Evolutionary conservation across 495 filamentous ascomycete species (phyloP), one percentile per base, ranked within the genome.

Genomic region (Hyaloscypha finlandica): DNA sequence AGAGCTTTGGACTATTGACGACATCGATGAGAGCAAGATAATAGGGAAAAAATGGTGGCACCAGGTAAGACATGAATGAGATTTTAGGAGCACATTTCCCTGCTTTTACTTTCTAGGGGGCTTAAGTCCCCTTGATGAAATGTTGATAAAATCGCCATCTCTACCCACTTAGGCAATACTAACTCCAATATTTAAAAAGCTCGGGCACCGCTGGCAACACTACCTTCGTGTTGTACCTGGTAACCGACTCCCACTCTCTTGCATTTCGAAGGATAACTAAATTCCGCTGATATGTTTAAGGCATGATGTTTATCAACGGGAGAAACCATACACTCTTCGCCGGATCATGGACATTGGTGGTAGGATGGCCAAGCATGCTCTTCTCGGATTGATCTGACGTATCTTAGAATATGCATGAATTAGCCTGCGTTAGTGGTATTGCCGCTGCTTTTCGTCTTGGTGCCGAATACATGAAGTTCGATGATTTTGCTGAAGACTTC

Each of bases 31-130:
- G 63, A 75, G 74, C 54, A 93, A 90, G 68, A 82, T 94, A 35
- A 91, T 96, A 48, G 79, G 84, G 12, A 80, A 81, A 58, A 90
- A 94, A 70, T 92, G 89, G 90, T 94, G 92, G 92, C 92, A 94
- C 73, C 92, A 94, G 74, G 42, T 48, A 19, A 16, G 42, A 25
- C 25, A 25, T 25, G 25, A 25, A 25, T 3, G 12, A 37, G 12
- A 37, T 8, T 37, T 37, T 37, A 8, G 8, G 35, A 37, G 35
- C 35, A 37, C 35, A 8, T 6, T 37, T 37, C 12, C 3, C 35
- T 37, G 35, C 3, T 12, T 37, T 37, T 1, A 37, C 6, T 6
- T 12, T 12, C 35, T 37, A n/a, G 35, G 35, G 35, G 12, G 35
- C 35, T 37, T 12, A 37, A 37, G 12, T 8, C 35, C 12, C 0